phyloP scores from a whole-genome alignment of 345 rosid genomes.

The Arabidopsis arenosa region DNA sequence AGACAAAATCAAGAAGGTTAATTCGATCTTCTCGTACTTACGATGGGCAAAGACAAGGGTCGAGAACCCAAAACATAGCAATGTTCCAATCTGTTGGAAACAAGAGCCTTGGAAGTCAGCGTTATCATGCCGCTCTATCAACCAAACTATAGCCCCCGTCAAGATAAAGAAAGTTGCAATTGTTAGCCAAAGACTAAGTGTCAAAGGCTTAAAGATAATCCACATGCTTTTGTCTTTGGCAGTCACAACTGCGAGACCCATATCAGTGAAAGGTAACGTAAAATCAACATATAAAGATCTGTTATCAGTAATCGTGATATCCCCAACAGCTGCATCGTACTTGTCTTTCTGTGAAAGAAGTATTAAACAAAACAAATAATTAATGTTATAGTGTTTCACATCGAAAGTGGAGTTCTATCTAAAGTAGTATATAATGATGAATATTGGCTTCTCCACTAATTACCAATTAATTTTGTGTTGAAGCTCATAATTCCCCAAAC shows the following conservation, averaged over 20 bases:
- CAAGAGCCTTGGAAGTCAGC: constrained; percentile 42
- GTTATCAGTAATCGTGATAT: constrained; percentile 49
- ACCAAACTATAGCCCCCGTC: constrained; percentile 43
- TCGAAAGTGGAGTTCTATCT: background rate
- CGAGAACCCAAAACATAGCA: constrained; percentile 47
- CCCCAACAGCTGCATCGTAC: constrained; percentile 55
- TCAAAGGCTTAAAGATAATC: constrained; percentile 48
- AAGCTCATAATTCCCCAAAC: background rate
- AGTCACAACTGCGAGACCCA: constrained; percentile 37
- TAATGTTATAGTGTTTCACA: background rate
- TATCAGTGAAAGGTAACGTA: constrained; percentile 51
- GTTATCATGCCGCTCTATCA: constrained; percentile 43
- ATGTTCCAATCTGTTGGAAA: constrained; percentile 39
- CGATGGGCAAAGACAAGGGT: constrained; percentile 46
- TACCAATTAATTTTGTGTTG: background rate
- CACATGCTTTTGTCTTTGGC: constrained; percentile 36
- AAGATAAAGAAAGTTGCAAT: constrained; percentile 34
- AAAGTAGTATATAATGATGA: background rate
- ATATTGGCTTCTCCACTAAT: background rate
- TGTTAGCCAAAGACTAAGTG: constrained; percentile 38
- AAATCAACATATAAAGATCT: constrained; percentile 54
- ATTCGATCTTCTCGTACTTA: constrained; percentile 21
- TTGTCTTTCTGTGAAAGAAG: constrained; percentile 40
- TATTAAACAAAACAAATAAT: constrained; percentile 2
- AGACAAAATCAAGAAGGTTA: background rate